Conservation (phyloP, 73 alveolate species). For the Paramecium sonneborni region DNA sequence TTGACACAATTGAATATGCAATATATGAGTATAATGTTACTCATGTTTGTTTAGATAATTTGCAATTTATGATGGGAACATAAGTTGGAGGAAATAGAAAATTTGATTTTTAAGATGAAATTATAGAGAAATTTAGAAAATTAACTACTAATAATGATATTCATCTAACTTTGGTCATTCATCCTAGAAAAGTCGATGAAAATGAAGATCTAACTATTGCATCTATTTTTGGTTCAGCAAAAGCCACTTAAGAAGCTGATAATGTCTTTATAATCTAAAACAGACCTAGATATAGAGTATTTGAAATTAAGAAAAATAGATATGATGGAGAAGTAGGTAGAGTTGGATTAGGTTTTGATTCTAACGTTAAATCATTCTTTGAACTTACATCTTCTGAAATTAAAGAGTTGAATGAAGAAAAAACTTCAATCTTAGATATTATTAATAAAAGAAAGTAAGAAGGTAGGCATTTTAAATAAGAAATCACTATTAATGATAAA, state of each 20-base stretch:
- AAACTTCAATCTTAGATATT: not conserved
- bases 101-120: slow-evolving; percentile 85
- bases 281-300: slow-evolving; percentile 73
- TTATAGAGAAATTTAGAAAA: slow-evolving; percentile 72
- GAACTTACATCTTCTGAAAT: slow-evolving; percentile 78
- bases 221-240: slow-evolving; percentile 89
- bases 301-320: slow-evolving; percentile 86
- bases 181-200: slow-evolving; percentile 94
- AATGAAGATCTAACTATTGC: slow-evolving; percentile 80
- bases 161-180: slow-evolving; percentile 86
- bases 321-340: slow-evolving; percentile 91
- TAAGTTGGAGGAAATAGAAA: slow-evolving; percentile 77
- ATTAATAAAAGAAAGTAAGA: not conserved
- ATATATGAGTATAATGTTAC: slow-evolving; percentile 81
- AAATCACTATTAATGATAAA: not conserved
- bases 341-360: slow-evolving; percentile 76
- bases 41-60: slow-evolving; percentile 84
- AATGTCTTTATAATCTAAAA: slow-evolving; percentile 81
- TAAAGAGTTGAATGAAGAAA: not conserved
- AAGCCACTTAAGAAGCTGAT: slow-evolving; percentile 92
- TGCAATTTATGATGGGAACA: slow-evolving; percentile 87
- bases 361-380: slow-evolving; percentile 74
- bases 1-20: slow-evolving; percentile 88
- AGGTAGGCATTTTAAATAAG: slow-evolving; percentile 45
- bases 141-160: slow-evolving; percentile 81